Evolutionary conservation across 129 eudicot genomes (phyloP).

Genomic region (Chrysanthemum lavandulifolium): DNA sequence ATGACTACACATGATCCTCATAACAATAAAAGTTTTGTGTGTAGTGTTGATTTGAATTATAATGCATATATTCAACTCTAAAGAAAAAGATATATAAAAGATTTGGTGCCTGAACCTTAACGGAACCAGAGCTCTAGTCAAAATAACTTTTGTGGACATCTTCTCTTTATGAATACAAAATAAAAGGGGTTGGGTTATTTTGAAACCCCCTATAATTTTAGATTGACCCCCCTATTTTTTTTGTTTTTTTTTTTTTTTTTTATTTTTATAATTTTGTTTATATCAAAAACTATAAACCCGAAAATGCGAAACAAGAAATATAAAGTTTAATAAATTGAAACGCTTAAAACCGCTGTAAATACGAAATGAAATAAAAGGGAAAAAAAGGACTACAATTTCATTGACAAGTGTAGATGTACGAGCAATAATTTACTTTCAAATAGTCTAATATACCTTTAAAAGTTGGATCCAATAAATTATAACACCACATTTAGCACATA

Average conservation of each 20-base stretch:
- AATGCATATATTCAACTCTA: not conserved
- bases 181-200: too few relatives aligned
- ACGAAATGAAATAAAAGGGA: too few relatives aligned
- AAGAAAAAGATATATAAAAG: conserved; percentile 15
- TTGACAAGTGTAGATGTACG: conserved; percentile 26
- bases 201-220: too few relatives aligned
- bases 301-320: too few relatives aligned
- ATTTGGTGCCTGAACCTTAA: conserved; percentile 25
- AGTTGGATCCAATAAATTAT: too few relatives aligned
- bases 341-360: too few relatives aligned
- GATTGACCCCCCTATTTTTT: too few relatives aligned
- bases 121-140: conserved; percentile 23
- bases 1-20: conserved; percentile 7
- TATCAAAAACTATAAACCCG: too few relatives aligned
- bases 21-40: conserved; percentile 12
- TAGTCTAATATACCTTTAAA: not conserved
- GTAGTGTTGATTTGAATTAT: conserved; percentile 11
- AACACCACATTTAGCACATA: too few relatives aligned
- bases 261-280: too few relatives aligned
- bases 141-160: conserved; percentile 14
- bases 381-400: not conserved
- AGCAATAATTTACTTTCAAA: conserved; percentile 26
- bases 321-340: too few relatives aligned
- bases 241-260: too few relatives aligned
- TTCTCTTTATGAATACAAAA: conserved; percentile 18